Conservation (phyloP, 2,329 filamentous ascomycete species). For the Chrysoporthe deuterocubensis region DNA sequence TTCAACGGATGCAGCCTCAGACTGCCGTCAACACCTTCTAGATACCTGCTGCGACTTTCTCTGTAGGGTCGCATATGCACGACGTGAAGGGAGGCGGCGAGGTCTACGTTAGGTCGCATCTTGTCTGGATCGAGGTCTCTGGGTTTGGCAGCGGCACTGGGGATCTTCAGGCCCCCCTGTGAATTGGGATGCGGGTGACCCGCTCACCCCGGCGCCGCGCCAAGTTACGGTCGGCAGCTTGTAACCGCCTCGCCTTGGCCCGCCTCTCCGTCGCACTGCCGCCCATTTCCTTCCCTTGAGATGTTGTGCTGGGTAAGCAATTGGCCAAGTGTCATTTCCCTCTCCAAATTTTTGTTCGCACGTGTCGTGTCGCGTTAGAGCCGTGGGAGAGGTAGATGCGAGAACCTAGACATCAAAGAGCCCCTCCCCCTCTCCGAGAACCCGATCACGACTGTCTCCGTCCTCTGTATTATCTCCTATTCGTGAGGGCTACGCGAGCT, state of each 20-base stretch:
- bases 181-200: neutral
- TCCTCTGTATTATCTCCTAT: neutral
- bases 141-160: neutral
- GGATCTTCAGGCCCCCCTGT: slow-evolving; percentile 10
- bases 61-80: too few species aligned
- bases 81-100: too few species aligned
- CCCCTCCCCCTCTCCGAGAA: neutral
- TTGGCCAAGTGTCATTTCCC: slow-evolving; percentile 1
- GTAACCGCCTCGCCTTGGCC: slow-evolving; percentile 9
- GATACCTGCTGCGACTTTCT: too few species aligned
- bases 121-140: too few species aligned
- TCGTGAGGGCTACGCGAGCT: slow-evolving; percentile 13
- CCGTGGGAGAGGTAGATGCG: slow-evolving; percentile 22
- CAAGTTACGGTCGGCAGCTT: slow-evolving; percentile 17
- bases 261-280: slow-evolving; percentile 9
- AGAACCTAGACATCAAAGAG: slow-evolving; percentile 11
- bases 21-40: too few species aligned
- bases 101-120: too few species aligned
- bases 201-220: slow-evolving; percentile 2
- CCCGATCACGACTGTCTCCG: slow-evolving; percentile 6
- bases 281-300: neutral
- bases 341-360: neutral
- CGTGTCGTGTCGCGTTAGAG: slow-evolving; percentile 6
- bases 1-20: too few species aligned
- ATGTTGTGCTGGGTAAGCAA: neutral